Base-by-base conservation (phyloP, 805 yeast genomes). In the Lachancea nothofagi region DNA sequence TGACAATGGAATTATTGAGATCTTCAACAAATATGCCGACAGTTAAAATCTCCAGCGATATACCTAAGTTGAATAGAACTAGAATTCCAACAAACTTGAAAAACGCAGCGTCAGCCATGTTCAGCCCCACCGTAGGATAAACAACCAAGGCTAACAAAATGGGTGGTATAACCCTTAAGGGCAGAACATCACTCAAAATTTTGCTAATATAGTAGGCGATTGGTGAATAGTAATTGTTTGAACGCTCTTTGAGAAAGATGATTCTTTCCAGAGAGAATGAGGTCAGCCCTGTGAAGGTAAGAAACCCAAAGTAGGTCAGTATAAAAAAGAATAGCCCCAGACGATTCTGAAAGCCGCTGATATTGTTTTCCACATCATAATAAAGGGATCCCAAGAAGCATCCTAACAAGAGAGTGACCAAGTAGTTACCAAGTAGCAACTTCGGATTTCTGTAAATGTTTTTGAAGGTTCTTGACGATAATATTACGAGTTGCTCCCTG, bases 281-380 rank as follows among this genome's bases (percentile, higher is more conserved):
- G 49, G 88, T 90, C 39, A 93, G 67, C 0, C 97, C 94, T 0
- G 97, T 90, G 53, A 93, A 71, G 0, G 97, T 83, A 1, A 95
- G 82, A 61, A 93, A 93, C 0, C 98, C 98, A 67, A 93, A 89
- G 53, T 89, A 75, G 3, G 97, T 86, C 45, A 93, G 69, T 37
- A 89, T 64, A 61, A 93, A 93, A 69, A 93, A 90, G 63, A 93
- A 93, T 44, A 93, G 68, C 0, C 98, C 98, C 48, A 93, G 70
- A 51, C 98, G 73, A 62, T 93, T 93, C 61, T 93, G 98, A 69
- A 93, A 93, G 0, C 98, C 98, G 53, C 95, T 80, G 40, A 93
- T 90, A 59, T 90, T 96, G 56, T 87, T 83, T 29, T 79, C 69
- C 19, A 90, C 79, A 54, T 87, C 72, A 64, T 80, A 90, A 61